Conservation (phyloP, 345 rosid genomes). For the Dipteronia sinensis region DNA sequence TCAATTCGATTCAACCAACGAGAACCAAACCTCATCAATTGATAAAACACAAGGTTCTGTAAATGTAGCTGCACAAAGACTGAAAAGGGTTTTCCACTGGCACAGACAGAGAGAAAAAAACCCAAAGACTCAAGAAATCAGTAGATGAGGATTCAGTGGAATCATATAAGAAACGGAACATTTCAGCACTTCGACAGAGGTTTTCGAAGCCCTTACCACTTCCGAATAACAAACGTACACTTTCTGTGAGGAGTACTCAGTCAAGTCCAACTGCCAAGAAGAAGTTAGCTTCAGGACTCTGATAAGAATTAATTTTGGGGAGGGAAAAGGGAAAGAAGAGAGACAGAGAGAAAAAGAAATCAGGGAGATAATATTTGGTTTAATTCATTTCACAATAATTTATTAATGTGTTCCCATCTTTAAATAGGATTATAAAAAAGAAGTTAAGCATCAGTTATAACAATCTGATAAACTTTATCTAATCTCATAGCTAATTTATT, state of each 20-base stretch:
- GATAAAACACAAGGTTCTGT: slow-evolving; percentile 47
- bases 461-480: too few relatives aligned
- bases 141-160: slow-evolving; percentile 30
- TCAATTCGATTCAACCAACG: slow-evolving; percentile 43
- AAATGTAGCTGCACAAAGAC: slow-evolving; percentile 54
- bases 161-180: slow-evolving; percentile 29
- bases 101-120: slow-evolving; percentile 47
- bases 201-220: slow-evolving; percentile 52
- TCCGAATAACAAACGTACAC: slow-evolving; percentile 63
- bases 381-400: too few relatives aligned
- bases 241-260: slow-evolving; percentile 75
- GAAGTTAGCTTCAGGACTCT: slow-evolving; percentile 66
- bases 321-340: too few relatives aligned
- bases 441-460: too few relatives aligned
- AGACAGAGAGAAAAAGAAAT: too few relatives aligned
- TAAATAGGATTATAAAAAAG: too few relatives aligned
- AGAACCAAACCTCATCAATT: slow-evolving; percentile 35
- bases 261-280: slow-evolving; percentile 82
- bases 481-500: too few relatives aligned
- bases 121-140: slow-evolving; percentile 30
- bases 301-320: too few relatives aligned
- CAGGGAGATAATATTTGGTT: too few relatives aligned
- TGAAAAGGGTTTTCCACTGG: slow-evolving; percentile 72
- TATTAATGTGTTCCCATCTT: too few relatives aligned
- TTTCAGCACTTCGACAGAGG: slow-evolving; percentile 63